A percentile compares a stretch with the other conserved stretches of the same genome.
phyloP scores from a whole-genome alignment of 2,329 filamentous ascomycete species.

The Aspergillus ochraceus region DNA sequence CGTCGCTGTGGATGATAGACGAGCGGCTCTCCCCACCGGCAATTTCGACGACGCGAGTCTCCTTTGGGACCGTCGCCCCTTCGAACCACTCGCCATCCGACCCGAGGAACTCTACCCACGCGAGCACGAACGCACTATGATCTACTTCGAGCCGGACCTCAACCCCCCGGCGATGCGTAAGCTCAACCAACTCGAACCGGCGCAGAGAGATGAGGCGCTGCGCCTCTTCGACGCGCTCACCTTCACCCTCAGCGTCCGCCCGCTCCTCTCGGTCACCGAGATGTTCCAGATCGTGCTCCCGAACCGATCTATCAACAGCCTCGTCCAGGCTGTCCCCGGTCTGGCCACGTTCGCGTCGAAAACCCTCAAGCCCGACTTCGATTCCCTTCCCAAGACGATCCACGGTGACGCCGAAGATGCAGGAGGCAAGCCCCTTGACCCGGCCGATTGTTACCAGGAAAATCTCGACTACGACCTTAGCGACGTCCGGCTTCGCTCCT shows the following conservation, averaged over 20 bases:
- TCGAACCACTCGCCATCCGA: slow-evolving; percentile 65
- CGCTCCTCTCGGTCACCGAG: slow-evolving; percentile 26
- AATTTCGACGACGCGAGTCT: slow-evolving; percentile 54
- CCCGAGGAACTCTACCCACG: slow-evolving; percentile 67
- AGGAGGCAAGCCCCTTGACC: slow-evolving; percentile 16
- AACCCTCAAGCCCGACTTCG: slow-evolving; percentile 26
- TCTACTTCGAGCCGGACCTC: slow-evolving; percentile 37
- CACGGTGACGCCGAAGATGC: slow-evolving; percentile 3
- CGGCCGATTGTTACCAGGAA: slow-evolving; percentile 25
- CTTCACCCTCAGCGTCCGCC: slow-evolving; percentile 26
- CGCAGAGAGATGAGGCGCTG: slow-evolving; percentile 18
- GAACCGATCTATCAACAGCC: slow-evolving; percentile 26
- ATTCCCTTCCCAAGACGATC: slow-evolving; percentile 22
- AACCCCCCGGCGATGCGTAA: slow-evolving; percentile 24
- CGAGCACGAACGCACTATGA: slow-evolving; percentile 29
- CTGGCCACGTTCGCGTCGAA: slow-evolving; percentile 31
- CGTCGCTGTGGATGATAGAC: slow-evolving; percentile 54
- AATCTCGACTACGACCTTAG: slow-evolving; percentile 37
- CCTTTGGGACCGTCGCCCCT: slow-evolving; percentile 67
- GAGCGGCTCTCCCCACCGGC: slow-evolving; percentile 33
- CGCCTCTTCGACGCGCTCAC: slow-evolving; percentile 28
- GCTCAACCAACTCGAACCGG: slow-evolving; percentile 16
- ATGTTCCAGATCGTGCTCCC: slow-evolving; percentile 33
- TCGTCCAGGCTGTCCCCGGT: slow-evolving; percentile 34
- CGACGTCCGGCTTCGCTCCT: slow-evolving; percentile 27